Evolutionary conservation across 352 stramenopile species (phyloP).

Genomic region (Pythium apleroticum): DNA sequence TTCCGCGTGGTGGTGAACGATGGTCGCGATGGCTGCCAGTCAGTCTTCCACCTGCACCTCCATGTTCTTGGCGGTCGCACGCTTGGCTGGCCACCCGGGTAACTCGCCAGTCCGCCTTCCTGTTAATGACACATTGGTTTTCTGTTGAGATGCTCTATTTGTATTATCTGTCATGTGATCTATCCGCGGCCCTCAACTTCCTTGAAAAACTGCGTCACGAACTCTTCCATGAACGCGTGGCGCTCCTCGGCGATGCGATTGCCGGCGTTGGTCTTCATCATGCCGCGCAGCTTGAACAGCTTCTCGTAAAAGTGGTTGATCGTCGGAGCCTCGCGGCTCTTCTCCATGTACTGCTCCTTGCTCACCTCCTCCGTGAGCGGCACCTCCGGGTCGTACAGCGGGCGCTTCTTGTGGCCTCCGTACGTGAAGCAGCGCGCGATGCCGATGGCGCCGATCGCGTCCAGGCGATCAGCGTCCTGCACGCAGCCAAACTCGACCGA

Average conservation of each 20-base stretch:
- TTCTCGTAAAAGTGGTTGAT: slow-evolving; percentile 94
- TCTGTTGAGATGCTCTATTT: slow-evolving; percentile 13
- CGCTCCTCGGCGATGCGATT: slow-evolving; percentile 75
- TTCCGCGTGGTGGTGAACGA: slow-evolving; percentile 99
- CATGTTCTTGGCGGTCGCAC: slow-evolving; percentile 95
- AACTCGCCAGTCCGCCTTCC: no score
- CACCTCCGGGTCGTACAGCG: slow-evolving; percentile 75
- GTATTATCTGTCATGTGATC: slow-evolving; percentile 13
- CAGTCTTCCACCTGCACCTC: slow-evolving; percentile 90
- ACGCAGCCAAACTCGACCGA: slow-evolving; percentile 84
- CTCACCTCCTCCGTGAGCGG: slow-evolving; percentile 56
- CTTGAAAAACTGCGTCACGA: slow-evolving; percentile 78
- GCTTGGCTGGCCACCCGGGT: slow-evolving; percentile 93
- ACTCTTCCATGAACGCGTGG: slow-evolving; percentile 86
- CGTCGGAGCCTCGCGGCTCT: slow-evolving; percentile 60
- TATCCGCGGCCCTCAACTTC: slow-evolving; percentile 59
- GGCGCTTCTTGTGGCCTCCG: slow-evolving; percentile 78
- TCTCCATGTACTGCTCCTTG: slow-evolving; percentile 82
- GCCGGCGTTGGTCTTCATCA: slow-evolving; percentile 87
- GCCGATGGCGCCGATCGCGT: slow-evolving; percentile 90
- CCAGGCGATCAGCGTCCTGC: slow-evolving; percentile 88
- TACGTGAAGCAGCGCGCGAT: slow-evolving; percentile 92
- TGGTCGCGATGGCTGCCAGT: slow-evolving; percentile 91
- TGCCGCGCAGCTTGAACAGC: slow-evolving; percentile 80
- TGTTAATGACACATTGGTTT: not conserved